phyloP scores from a whole-genome alignment of 2,329 filamentous ascomycete species.

The Hypoxylon sp. region DNA sequence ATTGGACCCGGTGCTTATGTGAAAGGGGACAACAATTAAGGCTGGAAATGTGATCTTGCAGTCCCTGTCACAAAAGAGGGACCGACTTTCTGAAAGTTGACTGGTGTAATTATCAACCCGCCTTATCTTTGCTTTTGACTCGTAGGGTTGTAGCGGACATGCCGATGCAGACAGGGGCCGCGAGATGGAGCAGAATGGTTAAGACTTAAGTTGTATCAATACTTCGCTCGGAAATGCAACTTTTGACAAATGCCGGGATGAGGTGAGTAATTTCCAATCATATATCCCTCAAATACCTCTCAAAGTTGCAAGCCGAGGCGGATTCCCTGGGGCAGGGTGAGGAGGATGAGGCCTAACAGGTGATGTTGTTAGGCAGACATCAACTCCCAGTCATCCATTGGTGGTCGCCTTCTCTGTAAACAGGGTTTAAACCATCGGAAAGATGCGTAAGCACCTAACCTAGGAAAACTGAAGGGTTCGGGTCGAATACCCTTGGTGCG shows the following conservation, averaged over 20 bases:
- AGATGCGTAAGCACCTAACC: constrained; percentile 23
- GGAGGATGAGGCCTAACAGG: constrained; percentile 6
- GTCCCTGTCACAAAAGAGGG: not conserved
- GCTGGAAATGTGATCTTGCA: not conserved
- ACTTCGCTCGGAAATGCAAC: constrained; percentile 17
- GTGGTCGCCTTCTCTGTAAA: constrained; percentile 22
- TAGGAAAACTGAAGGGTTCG: constrained; percentile 21
- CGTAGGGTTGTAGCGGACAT: constrained; percentile 10
- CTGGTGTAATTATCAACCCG: not conserved
- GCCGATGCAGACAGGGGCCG: constrained; percentile 16
- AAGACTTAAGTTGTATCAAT: constrained; percentile 7
- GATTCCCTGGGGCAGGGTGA: constrained; percentile 7
- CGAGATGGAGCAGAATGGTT: constrained; percentile 23
- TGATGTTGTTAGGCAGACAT: constrained; percentile 26
- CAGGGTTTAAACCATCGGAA: constrained; percentile 34
- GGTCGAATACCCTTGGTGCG: constrained; percentile 21
- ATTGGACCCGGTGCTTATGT: not conserved
- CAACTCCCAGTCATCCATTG: constrained; percentile 22
- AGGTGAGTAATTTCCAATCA: constrained; percentile 2
- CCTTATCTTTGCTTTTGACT: not conserved
- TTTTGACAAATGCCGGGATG: constrained; percentile 10
- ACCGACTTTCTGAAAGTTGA: not conserved
- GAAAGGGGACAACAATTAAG: constrained; percentile 1
- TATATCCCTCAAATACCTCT: constrained; percentile 7
- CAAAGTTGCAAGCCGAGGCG: not conserved